phyloP scores from a whole-genome alignment of 371 early-diverging fungal species.

The Capniomyces stellatus region DNA sequence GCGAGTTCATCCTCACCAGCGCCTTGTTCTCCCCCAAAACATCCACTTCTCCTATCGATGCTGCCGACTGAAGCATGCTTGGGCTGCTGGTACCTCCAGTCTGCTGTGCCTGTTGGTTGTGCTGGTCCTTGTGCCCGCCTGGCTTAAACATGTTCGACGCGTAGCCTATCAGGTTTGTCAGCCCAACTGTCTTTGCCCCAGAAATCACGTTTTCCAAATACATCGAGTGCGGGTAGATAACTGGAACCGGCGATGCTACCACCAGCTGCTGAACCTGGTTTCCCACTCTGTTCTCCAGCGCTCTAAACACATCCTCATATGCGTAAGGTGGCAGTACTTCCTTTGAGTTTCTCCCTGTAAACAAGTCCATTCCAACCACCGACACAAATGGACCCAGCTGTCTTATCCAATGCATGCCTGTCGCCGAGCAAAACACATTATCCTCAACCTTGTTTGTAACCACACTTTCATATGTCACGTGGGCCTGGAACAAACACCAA shows the following conservation, averaged over 20 bases:
- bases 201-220: conserved; percentile 30
- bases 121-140: not conserved
- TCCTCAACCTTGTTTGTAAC: conserved; percentile 12
- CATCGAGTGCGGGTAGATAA: conserved; percentile 49
- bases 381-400: conserved; percentile 48
- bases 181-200: conserved; percentile 15
- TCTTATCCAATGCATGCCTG: conserved; percentile 28
- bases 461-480: conserved; percentile 37
- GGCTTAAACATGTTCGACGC: conserved; percentile 9
- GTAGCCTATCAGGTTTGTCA: conserved; percentile 27
- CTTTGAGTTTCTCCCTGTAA: conserved; percentile 52
- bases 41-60: conserved; percentile 27
- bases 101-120: conserved; percentile 5
- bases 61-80: too few relatives aligned
- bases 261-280: conserved; percentile 40
- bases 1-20: conserved; percentile 51
- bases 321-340: conserved; percentile 38
- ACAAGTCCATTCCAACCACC: conserved; percentile 52
- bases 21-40: conserved; percentile 56
- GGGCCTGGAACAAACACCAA: conserved; percentile 73
- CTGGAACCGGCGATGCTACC: conserved; percentile 46
- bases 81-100: conserved; percentile 29
- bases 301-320: conserved; percentile 39
- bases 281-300: conserved; percentile 34
- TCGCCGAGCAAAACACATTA: conserved; percentile 27